Evolutionary conservation across 306 rosid species (phyloP).

Genomic region (Arachis stenosperma): DNA sequence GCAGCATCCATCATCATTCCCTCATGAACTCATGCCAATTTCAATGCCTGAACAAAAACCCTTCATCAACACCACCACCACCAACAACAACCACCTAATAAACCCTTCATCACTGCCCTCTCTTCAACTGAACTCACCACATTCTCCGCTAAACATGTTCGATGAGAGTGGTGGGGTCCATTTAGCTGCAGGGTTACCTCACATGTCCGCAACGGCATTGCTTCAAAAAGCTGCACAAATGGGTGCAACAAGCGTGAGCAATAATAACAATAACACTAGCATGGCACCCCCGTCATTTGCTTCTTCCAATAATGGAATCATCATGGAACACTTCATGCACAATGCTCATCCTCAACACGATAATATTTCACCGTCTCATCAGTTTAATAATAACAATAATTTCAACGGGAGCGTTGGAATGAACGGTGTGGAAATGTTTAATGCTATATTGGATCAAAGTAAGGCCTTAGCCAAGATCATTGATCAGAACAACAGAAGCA

Average conservation of each 20-base stretch:
- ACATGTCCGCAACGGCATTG: slow-evolving; percentile 72
- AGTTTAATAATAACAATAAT: slow-evolving; percentile 8
- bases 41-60: slow-evolving; percentile 30
- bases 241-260: slow-evolving; percentile 61
- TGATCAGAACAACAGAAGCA: slow-evolving; percentile 43
- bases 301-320: slow-evolving; percentile 23
- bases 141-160: slow-evolving; percentile 28
- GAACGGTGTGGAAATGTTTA: slow-evolving; percentile 50
- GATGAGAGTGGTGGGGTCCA: slow-evolving; percentile 43
- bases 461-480: slow-evolving; percentile 48
- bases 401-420: slow-evolving; percentile 20
- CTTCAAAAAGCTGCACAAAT: slow-evolving; percentile 80
- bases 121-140: slow-evolving; percentile 25
- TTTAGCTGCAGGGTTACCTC: slow-evolving; percentile 33
- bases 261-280: slow-evolving; percentile 20
- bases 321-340: slow-evolving; percentile 36
- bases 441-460: slow-evolving; percentile 54
- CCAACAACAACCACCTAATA: not conserved
- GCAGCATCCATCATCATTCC: slow-evolving; percentile 34
- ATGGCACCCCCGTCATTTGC: slow-evolving; percentile 61
- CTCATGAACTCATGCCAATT: slow-evolving; percentile 33
- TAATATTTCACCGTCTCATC: slow-evolving; percentile 17
- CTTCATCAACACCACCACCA: slow-evolving; percentile 8
- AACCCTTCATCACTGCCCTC: slow-evolving; percentile 38
- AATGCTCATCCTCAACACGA: slow-evolving; percentile 41